These are phyloP conservation scores for Cladosporium sp. DNA, from an alignment of 2,329 filamentous ascomycete genomes.

Conservation along the genomic window DNA sequence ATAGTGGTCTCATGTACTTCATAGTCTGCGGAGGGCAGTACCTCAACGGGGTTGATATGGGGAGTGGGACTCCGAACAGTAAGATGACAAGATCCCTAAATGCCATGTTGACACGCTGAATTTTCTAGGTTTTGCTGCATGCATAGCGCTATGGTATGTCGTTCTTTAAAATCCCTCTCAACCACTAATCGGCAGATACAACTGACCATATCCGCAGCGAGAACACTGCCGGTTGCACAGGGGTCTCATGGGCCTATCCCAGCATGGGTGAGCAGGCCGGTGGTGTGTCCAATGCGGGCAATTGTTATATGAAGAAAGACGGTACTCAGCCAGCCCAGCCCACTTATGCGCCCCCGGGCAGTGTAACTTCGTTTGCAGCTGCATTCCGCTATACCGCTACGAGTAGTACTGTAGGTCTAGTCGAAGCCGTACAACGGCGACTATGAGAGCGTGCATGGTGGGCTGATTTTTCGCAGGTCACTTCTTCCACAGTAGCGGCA, in stretches of 20 bases:
- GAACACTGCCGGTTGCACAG: neutral
- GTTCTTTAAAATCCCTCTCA: accelerated
- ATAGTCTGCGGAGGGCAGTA: neutral
- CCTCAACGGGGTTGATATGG: neutral
- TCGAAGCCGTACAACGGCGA: neutral
- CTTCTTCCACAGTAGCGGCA: neutral
- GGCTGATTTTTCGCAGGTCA: neutral
- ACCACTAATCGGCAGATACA: too few relatives aligned
- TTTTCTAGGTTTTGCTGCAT: neutral
- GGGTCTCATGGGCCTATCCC: neutral
- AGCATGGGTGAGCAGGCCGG: neutral
- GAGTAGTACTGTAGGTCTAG: neutral
- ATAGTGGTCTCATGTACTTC: neutral
- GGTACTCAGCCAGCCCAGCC: neutral
- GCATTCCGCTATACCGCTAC: neutral
- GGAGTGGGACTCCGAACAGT: neutral
- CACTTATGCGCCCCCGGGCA: neutral
- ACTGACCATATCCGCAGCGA: neutral
- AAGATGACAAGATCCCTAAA: neutral
- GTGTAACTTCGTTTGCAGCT: neutral
- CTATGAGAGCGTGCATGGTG: too few relatives aligned
- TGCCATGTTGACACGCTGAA: neutral
- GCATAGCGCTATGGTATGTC: neutral
- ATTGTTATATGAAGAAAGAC: neutral
- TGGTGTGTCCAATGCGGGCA: neutral